phyloP scores from a whole-genome alignment of 192 early-diverging fungal genomes.

The Coemansia sp. region DNA sequence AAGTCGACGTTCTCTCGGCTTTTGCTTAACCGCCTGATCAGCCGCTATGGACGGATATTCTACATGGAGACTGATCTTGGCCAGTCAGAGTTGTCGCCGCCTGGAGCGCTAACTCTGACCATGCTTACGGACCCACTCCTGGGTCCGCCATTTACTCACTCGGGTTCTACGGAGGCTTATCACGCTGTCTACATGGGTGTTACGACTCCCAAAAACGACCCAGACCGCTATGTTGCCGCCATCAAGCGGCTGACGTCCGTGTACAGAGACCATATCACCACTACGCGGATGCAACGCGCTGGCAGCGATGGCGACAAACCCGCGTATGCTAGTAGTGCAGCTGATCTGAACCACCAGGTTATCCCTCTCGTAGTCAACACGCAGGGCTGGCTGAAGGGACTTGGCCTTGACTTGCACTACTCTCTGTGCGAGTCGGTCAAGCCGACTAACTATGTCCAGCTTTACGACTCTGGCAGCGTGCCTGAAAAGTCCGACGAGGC shows the following conservation, averaged over 20 bases:
- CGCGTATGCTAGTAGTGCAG: slow-evolving; percentile 4
- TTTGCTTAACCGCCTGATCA: slow-evolving; percentile 74
- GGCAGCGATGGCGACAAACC: slow-evolving; percentile 5
- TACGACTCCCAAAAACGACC: slow-evolving; percentile 74
- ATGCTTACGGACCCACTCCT: slow-evolving; percentile 69
- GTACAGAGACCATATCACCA: slow-evolving; percentile 57
- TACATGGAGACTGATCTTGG: slow-evolving; percentile 93
- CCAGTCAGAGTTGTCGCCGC: slow-evolving; percentile 84
- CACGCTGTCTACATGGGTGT: slow-evolving; percentile 77
- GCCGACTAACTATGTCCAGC: slow-evolving; percentile 74
- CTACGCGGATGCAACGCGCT: slow-evolving; percentile 3
- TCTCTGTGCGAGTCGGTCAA: slow-evolving; percentile 61
- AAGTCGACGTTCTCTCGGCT: slow-evolving; percentile 89
- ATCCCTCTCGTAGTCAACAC: slow-evolving; percentile 95
- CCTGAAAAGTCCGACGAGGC: background rate
- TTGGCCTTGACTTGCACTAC: slow-evolving; percentile 83
- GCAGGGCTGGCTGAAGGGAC: slow-evolving; percentile 89
- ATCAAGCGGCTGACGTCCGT: slow-evolving; percentile 62
- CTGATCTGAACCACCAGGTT: slow-evolving; percentile 33
- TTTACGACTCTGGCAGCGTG: slow-evolving; percentile 29
- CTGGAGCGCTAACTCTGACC: slow-evolving; percentile 80
- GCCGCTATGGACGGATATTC: slow-evolving; percentile 67
- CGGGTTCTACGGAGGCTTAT: slow-evolving; percentile 57
- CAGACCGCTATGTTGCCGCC: slow-evolving; percentile 77
- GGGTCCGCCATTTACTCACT: slow-evolving; percentile 84